Base-by-base conservation (phyloP, 2,329 filamentous ascomycete species). In the Lasiodiplodia sp. region DNA sequence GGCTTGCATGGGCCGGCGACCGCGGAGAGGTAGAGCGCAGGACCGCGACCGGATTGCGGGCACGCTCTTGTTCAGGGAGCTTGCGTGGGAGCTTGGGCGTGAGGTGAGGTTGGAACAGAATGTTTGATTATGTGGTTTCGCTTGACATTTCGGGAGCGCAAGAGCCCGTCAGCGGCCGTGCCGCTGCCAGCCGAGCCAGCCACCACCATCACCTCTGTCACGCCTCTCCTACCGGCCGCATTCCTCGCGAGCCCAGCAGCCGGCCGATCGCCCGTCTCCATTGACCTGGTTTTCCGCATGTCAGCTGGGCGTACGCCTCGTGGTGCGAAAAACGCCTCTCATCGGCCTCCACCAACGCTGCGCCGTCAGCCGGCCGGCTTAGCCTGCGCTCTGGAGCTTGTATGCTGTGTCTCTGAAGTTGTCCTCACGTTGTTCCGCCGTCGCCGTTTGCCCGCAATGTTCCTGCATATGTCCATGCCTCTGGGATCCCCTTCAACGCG, bases 71-170 rank as follows among this genome's bases (percentile, higher is more conserved):
- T 53, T 23, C 31, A 68, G 56, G 56, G 56, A 62, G 66, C 40
- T 49, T 37, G 38, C 37, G 14, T 6, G 55, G 65, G 55, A 44
- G 28, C 18, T 55, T 16, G 55, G 66, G 8, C 44, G 44, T 5
- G 25, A 18, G 56, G 66, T 53, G 66, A 68, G 57, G 57, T 67
- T 67, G 65, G 65, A 60, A 67, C 65, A 58, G 65, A 63, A 68
- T 68, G 66, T 68, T 68, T 68, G 66, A 68, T 68, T 68, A 47
- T 52, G 51, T 49, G 44, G 66, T 68, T 52, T 68, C 66, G 66
- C 66, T 68, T 68, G 55, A 47, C 55, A 23, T 31, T 62, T 40
- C 65, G 40, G 44, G 37, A 12, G 55, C 23, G 55, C 65, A 58
- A 40, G 60, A 38, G 55, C 55, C 31, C 53, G 55, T 25, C 40